Evolutionary conservation across 345 rosid genomes (phyloP).

Genomic region (Erodium maritimum): DNA sequence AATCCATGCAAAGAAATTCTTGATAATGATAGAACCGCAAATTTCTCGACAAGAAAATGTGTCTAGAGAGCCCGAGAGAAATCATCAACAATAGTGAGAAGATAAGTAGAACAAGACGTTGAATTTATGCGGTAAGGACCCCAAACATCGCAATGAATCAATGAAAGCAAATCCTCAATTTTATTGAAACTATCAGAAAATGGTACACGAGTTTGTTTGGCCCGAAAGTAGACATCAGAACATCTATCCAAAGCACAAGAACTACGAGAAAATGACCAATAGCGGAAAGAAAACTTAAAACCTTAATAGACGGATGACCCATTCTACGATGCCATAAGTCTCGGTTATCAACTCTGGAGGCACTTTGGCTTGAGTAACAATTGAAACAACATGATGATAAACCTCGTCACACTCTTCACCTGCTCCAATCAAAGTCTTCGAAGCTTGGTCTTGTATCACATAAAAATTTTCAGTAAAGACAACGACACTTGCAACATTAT

Average conservation of each 20-base stretch:
- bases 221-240: slow-evolving; percentile 12
- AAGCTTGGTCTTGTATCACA: slow-evolving; percentile 14
- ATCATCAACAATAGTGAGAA: slow-evolving; percentile 18
- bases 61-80: slow-evolving; percentile 2
- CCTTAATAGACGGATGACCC: slow-evolving; percentile 4
- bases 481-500: too few relatives aligned
- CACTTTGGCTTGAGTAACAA: too few relatives aligned
- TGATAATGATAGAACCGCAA: not conserved
- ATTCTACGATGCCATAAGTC: slow-evolving; percentile 8
- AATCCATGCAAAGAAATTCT: not conserved
- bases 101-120: not conserved
- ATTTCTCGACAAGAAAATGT: slow-evolving; percentile 10
- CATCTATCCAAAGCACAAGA: too few relatives aligned
- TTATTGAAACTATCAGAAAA: slow-evolving; percentile 6
- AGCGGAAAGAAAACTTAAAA: not conserved
- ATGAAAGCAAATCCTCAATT: not conserved
- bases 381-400: too few relatives aligned
- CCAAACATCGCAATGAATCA: slow-evolving; percentile 19
- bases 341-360: too few relatives aligned
- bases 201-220: slow-evolving; percentile 3
- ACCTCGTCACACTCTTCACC: not conserved
- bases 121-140: not conserved
- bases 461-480: slow-evolving; percentile 5
- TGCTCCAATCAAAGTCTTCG: slow-evolving; percentile 14
- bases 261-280: too few relatives aligned